Base-by-base conservation (phyloP, 495 filamentous ascomycete species). In the Podospora tetraspora region DNA sequence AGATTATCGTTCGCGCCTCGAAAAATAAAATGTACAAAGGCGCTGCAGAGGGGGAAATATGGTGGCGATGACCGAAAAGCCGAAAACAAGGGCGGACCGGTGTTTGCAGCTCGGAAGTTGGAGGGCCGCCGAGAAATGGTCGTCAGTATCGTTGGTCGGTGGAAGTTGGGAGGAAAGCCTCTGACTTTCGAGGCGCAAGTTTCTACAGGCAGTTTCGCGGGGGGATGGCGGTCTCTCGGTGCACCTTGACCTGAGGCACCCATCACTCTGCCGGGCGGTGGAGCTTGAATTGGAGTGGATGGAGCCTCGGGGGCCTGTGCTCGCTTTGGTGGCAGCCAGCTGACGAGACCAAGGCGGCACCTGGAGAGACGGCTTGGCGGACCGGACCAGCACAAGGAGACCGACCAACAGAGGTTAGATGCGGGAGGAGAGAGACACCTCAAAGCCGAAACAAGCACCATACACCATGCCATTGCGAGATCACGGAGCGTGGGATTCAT, bases 391-490 rank as follows among this genome's bases (percentile, higher is more conserved):
- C 43, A n/a, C 34, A 43, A 43, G 32, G 34, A 43, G 34, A 37
- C 32, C 11, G 37, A 52, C 43, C 43, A 52, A 52, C 43, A 52
- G 43, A 52, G 43, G 24, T 59, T 59, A 57, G 43, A 65, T 25
- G 27, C 25, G 43, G 62, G 10, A n/a, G 27, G 63, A 57, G 60
- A 57, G 60, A 34, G 27, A 22, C 16, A 30, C 21, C 32, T 58
- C 37, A 57, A 27, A 59, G 27, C 23, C 57, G 57, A 25, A 37
- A 59, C 43, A 59, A 32, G 13, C 22, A 64, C 23, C 24, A 62
- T 21, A 24, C 59, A 65, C 21, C 68, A 77, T 77, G 75, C 70
- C 66, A 74, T 72, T 74, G 71, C 62, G n/a, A 25, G 63, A 56
- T 60, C 29, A 70, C 60, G 58, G 58, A 23, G 21, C 62, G 61